A percentile compares a stretch with the other conserved stretches of the same genome.
These are phyloP conservation scores for Schwanniomyces sp. DNA, from an alignment of 805 yeast genomes.

Conservation along the genomic window DNA sequence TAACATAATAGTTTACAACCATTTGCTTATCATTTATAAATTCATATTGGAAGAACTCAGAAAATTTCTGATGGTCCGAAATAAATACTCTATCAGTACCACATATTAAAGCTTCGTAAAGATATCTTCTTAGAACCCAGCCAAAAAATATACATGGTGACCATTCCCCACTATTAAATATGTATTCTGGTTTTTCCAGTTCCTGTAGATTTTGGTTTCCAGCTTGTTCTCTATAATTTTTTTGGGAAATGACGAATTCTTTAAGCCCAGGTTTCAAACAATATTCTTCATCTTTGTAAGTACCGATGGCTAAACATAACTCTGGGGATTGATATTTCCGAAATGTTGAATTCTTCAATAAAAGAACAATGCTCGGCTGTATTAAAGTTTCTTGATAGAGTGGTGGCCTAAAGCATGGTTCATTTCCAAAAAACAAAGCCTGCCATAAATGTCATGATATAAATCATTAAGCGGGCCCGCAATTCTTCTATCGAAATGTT, in stretches of 20 bases:
- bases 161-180: neutral
- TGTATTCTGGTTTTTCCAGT: too few relatives aligned
- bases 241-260: neutral
- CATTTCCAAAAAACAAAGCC: neutral
- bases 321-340: neutral
- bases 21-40: slow-evolving; percentile 1
- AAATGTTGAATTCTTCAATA: neutral
- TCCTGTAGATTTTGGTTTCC: too few relatives aligned
- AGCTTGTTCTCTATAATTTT: too few relatives aligned
- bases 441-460: neutral
- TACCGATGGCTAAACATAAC: neutral
- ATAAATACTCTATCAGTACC: neutral
- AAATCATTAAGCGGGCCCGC: neutral
- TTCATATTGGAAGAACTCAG: slow-evolving; percentile 4
- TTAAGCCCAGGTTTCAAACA: neutral
- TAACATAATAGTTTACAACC: slow-evolving; percentile 1
- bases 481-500: neutral
- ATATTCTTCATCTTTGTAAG: neutral
- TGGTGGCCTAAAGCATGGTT: neutral
- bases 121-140: neutral
- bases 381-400: neutral
- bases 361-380: neutral
- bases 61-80: slow-evolving; percentile 1
- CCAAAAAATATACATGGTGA: neutral
- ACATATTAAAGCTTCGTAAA: neutral